Evolutionary conservation across 768 basidiomycete species (phyloP), one percentile per base, ranked within the genome.

Genomic region (Astraeus odoratus): DNA sequence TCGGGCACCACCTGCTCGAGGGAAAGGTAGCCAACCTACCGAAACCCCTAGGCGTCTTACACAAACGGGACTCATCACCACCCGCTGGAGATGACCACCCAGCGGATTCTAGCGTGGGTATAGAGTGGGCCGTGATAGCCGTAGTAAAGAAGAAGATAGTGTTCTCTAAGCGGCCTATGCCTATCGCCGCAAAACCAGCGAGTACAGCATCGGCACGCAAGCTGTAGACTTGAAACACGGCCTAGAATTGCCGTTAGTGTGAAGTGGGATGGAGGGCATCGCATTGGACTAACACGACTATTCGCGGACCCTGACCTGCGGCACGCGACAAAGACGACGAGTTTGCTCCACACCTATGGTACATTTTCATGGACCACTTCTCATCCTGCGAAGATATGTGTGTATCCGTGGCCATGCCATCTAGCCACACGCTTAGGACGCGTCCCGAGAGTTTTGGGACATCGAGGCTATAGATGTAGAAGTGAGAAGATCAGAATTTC

Each of bases 1-100:
- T 97, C 48, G 93, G 93, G 10, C 83, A 94, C 64, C 91, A 96
- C 56, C 71, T 93, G 24, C 78, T 97, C 4, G 94, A 97, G 57
- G 93, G 93, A 43, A 88, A 86, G 59, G 71, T 95, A 48, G 73
- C 78, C 26, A 71, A 65, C 36, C 72, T 97, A 6, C 67, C 83
- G 2, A 94, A 89, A 58, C 91, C 93, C 0, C 72, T 89, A 23
- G 94, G 86, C 3, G 77, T 96, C 33, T 72, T 96, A 24, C 69
- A 75, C 49, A 63, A 65, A 47, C 54, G 49, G 19, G 45, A n/a
- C 30, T 12, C 39, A 9, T 39, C 23, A 16, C 23, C 51, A 20
- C 47, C 49, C 33, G 25, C 23, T 20, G 8, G 20, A 3, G 33
- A 35, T 10, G 41, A 26, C n/a, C n/a, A 18, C 9, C 3, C 44